Base-by-base conservation (phyloP, 2,329 filamentous ascomycete genomes). In the Gnomoniopsis sp. region DNA sequence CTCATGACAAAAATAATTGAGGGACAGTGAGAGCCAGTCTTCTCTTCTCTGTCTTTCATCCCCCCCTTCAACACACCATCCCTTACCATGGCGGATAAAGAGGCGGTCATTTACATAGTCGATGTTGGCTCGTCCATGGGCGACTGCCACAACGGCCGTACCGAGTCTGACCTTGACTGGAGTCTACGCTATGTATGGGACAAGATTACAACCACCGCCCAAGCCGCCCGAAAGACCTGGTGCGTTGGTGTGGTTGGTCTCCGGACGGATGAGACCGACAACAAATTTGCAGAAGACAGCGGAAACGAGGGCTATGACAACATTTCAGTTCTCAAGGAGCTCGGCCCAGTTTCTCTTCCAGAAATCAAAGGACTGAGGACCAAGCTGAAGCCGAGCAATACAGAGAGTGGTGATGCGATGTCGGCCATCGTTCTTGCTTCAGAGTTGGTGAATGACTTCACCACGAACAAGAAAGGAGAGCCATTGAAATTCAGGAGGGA, bases 131-230 rank as follows among this genome's bases (percentile, higher is more conserved):
- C 77, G 68, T 90, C 93, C n/a, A 97, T 96, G 90, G 88, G 81
- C 59, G 79, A 89, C 69, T 82, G 79, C 66, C 84, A 86, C 66
- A 81, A 85, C 75, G 91, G 88, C 26, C 86, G 95, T 65, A 71
- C 78, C 21, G 84, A 93, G 71, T 88, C 88, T 3, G 89, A 98
- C 71, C 83, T 99, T 19, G 91, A 97, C 61, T 99, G 88, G 86
- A 85, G 86, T 50, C 87, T 98, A 85, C 85, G 86, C 62, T 99
- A 96, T 74, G 84, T 98, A 52, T 99, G 93, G 93, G 93, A 98
- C 79, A 95, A 90, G 71, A 89, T 96, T 65, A 88, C 88, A 6
- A 85, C 84, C 8, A 91, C 87, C 3, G 88, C 91, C 73, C 74
- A 81, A 49, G 72, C 71, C 33, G 87, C 85, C 30, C 84, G 90